A percentile compares a stretch with the other conserved stretches of the same genome.
phyloP scores from a whole-genome alignment of 306 rosid genomes.

The Ormosia emarginata region DNA sequence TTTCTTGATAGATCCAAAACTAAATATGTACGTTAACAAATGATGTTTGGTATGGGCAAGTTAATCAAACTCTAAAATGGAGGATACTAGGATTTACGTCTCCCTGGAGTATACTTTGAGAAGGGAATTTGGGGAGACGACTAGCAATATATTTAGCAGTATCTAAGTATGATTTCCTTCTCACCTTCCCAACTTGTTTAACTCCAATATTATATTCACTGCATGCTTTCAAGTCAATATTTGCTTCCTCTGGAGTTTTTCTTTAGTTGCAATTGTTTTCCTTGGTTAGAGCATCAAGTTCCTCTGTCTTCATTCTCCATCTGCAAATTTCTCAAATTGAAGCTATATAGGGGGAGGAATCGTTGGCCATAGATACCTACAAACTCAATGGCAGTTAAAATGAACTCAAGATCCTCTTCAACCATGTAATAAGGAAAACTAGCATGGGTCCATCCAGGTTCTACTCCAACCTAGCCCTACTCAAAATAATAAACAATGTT shows the following conservation, averaged over 20 bases:
- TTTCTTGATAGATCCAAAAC: too few species aligned
- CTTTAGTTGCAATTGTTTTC: conserved; percentile 19
- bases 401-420: conserved; percentile 71
- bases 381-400: conserved; percentile 64
- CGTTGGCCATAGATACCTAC: conserved; percentile 75
- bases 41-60: too few species aligned
- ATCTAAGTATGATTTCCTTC: conserved; percentile 37
- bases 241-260: background rate
- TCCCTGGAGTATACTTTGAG: conserved; percentile 27
- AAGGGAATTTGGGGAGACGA: conserved; percentile 55
- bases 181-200: conserved; percentile 16
- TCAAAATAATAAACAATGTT: background rate
- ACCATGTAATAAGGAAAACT: conserved; percentile 85
- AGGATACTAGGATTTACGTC: conserved; percentile 34
- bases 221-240: background rate
- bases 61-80: conserved; percentile 46
- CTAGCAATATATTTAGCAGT: conserved; percentile 48
- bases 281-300: conserved; percentile 34
- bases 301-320: conserved; percentile 54
- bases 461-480: conserved; percentile 69
- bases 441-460: conserved; percentile 89
- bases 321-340: conserved; percentile 61
- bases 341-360: conserved; percentile 60
- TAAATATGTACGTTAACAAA: too few species aligned
- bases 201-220: background rate